Percentiles rank a stretch among this genome's conserved stretches.
These are phyloP conservation scores for Diatrype stigma DNA, from an alignment of 2,329 filamentous ascomycete genomes.

Conservation along the genomic window DNA sequence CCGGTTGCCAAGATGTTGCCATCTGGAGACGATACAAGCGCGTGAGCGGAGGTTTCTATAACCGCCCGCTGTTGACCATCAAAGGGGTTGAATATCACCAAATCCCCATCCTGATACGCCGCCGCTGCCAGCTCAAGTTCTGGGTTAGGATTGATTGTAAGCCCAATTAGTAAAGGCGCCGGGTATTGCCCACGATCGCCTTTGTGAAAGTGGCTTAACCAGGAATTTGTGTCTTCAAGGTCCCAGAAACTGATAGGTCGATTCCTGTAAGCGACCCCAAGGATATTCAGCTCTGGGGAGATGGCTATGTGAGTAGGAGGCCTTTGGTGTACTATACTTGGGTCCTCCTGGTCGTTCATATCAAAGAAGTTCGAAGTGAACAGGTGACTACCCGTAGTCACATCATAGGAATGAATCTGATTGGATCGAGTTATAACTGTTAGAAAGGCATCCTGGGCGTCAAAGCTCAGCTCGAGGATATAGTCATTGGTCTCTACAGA, in stretches of 20 bases:
- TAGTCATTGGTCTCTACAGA: too few species aligned
- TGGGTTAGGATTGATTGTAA: background rate
- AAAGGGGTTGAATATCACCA: slow-evolving; percentile 11
- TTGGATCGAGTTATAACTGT: too few species aligned
- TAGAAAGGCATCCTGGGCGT: too few species aligned
- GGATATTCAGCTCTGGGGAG: background rate
- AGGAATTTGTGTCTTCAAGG: background rate
- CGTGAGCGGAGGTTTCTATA: background rate
- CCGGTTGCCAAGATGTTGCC: slow-evolving; percentile 21
- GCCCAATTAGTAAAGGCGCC: background rate
- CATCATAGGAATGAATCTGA: too few species aligned
- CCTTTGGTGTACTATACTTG: too few species aligned
- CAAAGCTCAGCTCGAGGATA: too few species aligned
- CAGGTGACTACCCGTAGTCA: too few species aligned
- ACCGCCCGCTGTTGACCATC: slow-evolving; percentile 10
- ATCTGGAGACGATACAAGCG: slow-evolving; percentile 18
- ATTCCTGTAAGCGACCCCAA: slow-evolving; percentile 1
- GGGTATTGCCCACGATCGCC: slow-evolving; percentile 1
- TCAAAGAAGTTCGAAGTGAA: too few species aligned
- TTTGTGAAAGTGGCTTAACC: slow-evolving; percentile 1
- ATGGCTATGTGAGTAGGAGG: background rate
- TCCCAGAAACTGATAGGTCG: slow-evolving; percentile 1
- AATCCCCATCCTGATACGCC: slow-evolving; percentile 2
- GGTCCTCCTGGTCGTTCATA: too few species aligned
- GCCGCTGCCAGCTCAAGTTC: slow-evolving; percentile 1